A percentile compares a stretch with the other conserved stretches of the same genome.
These are phyloP conservation scores for Teunomyces cretensis DNA, from an alignment of 805 yeast species.

Conservation along the genomic window DNA sequence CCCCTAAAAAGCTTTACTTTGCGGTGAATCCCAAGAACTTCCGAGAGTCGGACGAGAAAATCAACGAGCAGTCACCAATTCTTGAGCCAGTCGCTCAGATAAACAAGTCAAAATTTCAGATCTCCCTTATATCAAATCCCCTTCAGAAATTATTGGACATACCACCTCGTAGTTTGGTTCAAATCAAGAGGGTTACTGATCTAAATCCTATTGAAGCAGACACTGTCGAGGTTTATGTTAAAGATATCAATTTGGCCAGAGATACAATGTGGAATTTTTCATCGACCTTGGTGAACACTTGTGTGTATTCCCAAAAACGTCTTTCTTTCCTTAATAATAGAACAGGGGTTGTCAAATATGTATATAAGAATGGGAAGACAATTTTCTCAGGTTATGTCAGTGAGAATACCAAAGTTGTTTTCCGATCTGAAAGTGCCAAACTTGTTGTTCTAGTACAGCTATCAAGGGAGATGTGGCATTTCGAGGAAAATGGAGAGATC, in stretches of 20 bases:
- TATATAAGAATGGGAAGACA: slow-evolving; percentile 67
- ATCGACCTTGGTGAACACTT: slow-evolving; percentile 54
- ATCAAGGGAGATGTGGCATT: slow-evolving; percentile 96
- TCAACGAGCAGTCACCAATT: slow-evolving; percentile 14
- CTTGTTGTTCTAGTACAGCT: slow-evolving; percentile 82
- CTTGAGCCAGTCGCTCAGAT: slow-evolving; percentile 3
- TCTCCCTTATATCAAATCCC: slow-evolving; percentile 62
- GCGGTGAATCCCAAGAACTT: slow-evolving; percentile 36
- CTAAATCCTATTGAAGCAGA: slow-evolving; percentile 65
- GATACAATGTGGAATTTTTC: slow-evolving; percentile 93
- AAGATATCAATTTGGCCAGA: slow-evolving; percentile 77
- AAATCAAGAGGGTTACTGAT: slow-evolving; percentile 47
- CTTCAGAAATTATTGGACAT: slow-evolving; percentile 61
- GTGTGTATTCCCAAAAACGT: slow-evolving; percentile 67
- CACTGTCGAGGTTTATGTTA: slow-evolving; percentile 75
- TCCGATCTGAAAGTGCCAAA: slow-evolving; percentile 88
- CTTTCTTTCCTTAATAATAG: slow-evolving; percentile 60
- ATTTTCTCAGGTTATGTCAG: slow-evolving; percentile 77
- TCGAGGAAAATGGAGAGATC: slow-evolving; percentile 94
- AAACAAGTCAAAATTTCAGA: slow-evolving; percentile 29
- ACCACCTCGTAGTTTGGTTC: slow-evolving; percentile 65
- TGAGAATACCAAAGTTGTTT: slow-evolving; percentile 71
- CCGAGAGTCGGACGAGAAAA: slow-evolving; percentile 6
- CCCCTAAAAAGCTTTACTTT: slow-evolving; percentile 40
- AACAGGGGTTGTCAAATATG: slow-evolving; percentile 60